Conservation (phyloP, 495 filamentous ascomycete species). For the Xylaria bambusicola region DNA sequence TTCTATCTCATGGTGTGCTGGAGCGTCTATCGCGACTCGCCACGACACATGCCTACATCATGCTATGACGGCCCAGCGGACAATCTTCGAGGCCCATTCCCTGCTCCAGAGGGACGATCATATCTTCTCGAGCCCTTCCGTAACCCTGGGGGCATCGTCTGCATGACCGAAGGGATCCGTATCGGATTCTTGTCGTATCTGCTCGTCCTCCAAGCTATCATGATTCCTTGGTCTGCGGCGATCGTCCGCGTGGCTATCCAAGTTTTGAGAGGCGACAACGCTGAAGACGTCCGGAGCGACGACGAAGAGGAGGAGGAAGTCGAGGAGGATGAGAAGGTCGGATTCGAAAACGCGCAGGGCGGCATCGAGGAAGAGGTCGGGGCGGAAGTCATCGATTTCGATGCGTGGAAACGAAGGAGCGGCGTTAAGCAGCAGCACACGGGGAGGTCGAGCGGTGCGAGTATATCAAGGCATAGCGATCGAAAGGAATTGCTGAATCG, state of each 20-base stretch:
- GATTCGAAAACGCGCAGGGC: constrained; percentile 7
- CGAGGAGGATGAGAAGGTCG: constrained; percentile 37
- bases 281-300: constrained; percentile 72
- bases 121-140: constrained; percentile 62
- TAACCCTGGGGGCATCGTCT: constrained; percentile 59
- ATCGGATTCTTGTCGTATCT: constrained; percentile 64
- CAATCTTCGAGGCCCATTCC: constrained; percentile 50
- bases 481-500: constrained; percentile 54
- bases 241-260: constrained; percentile 64
- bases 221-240: constrained; percentile 73
- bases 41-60: constrained; percentile 56
- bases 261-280: constrained; percentile 62
- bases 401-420: constrained; percentile 17
- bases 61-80: constrained; percentile 58
- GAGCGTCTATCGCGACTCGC: constrained; percentile 63
- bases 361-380: constrained; percentile 13
- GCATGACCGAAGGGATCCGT: constrained; percentile 63
- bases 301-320: constrained; percentile 62
- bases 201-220: constrained; percentile 63
- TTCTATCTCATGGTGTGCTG: constrained; percentile 66
- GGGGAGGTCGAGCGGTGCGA: constrained; percentile 29
- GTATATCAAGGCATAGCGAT: constrained; percentile 51
- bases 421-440: neutral
- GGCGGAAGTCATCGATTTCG: constrained; percentile 17
- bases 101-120: constrained; percentile 50